phyloP scores from a whole-genome alignment of 2,329 filamentous ascomycete genomes.

The Metarhizium brunneum region DNA sequence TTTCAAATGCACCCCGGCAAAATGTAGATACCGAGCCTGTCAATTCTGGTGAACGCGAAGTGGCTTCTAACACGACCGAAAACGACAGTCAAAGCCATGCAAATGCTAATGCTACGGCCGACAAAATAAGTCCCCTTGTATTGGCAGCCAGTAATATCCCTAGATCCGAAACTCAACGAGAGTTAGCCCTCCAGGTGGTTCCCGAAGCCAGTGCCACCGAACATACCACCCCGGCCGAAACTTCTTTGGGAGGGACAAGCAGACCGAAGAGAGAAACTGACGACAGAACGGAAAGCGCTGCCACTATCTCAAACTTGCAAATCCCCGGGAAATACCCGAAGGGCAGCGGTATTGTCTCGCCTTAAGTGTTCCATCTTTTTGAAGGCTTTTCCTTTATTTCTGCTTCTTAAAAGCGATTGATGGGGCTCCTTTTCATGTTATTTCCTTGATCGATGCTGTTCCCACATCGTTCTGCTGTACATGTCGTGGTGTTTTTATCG shows the following conservation, averaged over 20 bases:
- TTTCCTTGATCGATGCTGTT: background rate
- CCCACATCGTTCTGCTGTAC: background rate
- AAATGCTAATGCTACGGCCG: conserved; percentile 3
- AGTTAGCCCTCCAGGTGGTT: conserved; percentile 9
- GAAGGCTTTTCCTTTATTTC: background rate
- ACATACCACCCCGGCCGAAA: conserved; percentile 5
- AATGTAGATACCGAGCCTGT: background rate
- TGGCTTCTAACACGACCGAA: background rate
- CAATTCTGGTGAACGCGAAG: background rate
- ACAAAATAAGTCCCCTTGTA: conserved; percentile 11
- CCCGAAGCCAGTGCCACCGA: conserved; percentile 10
- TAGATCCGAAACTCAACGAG: conserved; percentile 15
- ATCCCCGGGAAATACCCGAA: conserved; percentile 60
- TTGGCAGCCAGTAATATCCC: conserved; percentile 9
- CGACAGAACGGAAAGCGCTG: conserved; percentile 32
- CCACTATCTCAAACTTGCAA: conserved; percentile 55
- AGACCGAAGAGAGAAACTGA: conserved; percentile 16
- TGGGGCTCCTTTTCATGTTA: background rate
- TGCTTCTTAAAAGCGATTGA: background rate
- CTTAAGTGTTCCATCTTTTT: background rate
- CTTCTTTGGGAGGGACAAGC: conserved; percentile 2
- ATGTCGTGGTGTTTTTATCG: background rate
- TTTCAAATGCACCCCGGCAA: background rate
- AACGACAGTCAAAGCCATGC: conserved; percentile 8
- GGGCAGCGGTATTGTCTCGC: conserved; percentile 28